Base-by-base conservation (phyloP, 2,329 filamentous ascomycete species). In the Trichoderma hamatum region DNA sequence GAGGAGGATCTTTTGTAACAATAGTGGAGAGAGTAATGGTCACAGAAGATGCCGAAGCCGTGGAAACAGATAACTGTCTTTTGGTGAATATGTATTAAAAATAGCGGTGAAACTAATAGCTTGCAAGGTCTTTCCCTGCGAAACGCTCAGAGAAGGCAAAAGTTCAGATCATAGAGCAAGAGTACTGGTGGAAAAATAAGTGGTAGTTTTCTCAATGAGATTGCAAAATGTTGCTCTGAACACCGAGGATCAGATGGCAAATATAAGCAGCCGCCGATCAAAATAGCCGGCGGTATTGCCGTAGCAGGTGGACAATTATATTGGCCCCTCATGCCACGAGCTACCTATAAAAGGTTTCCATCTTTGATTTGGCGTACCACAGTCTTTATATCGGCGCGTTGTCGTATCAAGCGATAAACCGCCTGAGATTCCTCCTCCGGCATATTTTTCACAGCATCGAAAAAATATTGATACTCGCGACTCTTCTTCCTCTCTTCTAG, bases 331-430 rank as follows among this genome's bases (percentile, higher is more conserved):
- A 77, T 73, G 66, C 80, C 77, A 7, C 79, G 78, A 1, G 71
- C 63, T 5, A 80, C 60, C 14, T n/a, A 43, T n/a, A 6, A 43
- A 13, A 78, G 69, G 68, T 80, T 77, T 21, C 80, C 79, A 49
- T 76, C 74, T 54, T 73, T 73, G 65, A 80, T 74, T 51, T 78
- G 76, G 16, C 75, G 75, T 19, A 80, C 54, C 39, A 81, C 75
- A 9, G 74, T 70, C n/a, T 67, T 67, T 9, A 75, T 72, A 58
- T 78, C 75, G 5, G 26, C 54, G 39, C 70, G 70, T 19, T n/a
- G 69, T 10, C 36, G 63, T 30, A 69, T 28, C 26, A 63, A 43
- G 28, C 26, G 26, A 26, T 65, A 26, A 14, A 65, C 46, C 24
- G 34, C 60, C 9, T n/a, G 32, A 32, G 24, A 63, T 14, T 69